phyloP scores from a whole-genome alignment of 1,139 yeast genomes.

The Tardiomyces depauwii region DNA sequence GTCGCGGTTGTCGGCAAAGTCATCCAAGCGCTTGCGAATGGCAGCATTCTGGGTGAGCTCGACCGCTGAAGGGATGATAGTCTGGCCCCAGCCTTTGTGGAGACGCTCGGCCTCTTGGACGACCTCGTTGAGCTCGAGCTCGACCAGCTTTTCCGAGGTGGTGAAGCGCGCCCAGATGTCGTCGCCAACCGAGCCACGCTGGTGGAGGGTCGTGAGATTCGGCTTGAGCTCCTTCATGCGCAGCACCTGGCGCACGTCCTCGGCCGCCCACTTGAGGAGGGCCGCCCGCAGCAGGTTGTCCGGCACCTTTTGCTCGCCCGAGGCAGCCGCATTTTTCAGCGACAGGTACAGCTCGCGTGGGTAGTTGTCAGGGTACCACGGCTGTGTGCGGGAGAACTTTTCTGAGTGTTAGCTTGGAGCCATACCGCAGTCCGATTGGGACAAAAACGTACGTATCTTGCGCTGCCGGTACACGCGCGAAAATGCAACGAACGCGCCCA shows the following conservation, averaged over 20 bases:
- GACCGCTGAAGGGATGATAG: slow-evolving; percentile 67
- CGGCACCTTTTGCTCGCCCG: slow-evolving; percentile 47
- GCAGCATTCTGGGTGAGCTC: slow-evolving; percentile 92
- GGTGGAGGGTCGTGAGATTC: slow-evolving; percentile 58
- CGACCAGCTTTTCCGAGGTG: slow-evolving; percentile 66
- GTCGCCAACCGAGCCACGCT: slow-evolving; percentile 85
- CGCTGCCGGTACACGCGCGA: slow-evolving; percentile 59
- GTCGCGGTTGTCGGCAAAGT: not conserved
- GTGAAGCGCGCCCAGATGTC: slow-evolving; percentile 73
- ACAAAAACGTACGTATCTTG: slow-evolving; percentile 28
- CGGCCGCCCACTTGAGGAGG: slow-evolving; percentile 60
- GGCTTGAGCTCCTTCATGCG: slow-evolving; percentile 66
- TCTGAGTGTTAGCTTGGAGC: not conserved
- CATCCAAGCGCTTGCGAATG: slow-evolving; percentile 32
- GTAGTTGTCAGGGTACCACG: slow-evolving; percentile 58
- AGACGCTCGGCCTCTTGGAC: slow-evolving; percentile 64
- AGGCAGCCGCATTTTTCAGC: slow-evolving; percentile 38
- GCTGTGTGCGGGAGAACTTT: slow-evolving; percentile 32
- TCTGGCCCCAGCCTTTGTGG: slow-evolving; percentile 73
- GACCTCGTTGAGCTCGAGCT: slow-evolving; percentile 67
- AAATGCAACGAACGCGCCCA: slow-evolving; percentile 64
- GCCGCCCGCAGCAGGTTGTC: slow-evolving; percentile 83
- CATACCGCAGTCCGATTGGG: not conserved
- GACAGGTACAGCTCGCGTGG: slow-evolving; percentile 54
- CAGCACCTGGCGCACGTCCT: slow-evolving; percentile 56